Base-by-base conservation (phyloP, 2,329 filamentous ascomycete species). In the Venturia aucupariae region DNA sequence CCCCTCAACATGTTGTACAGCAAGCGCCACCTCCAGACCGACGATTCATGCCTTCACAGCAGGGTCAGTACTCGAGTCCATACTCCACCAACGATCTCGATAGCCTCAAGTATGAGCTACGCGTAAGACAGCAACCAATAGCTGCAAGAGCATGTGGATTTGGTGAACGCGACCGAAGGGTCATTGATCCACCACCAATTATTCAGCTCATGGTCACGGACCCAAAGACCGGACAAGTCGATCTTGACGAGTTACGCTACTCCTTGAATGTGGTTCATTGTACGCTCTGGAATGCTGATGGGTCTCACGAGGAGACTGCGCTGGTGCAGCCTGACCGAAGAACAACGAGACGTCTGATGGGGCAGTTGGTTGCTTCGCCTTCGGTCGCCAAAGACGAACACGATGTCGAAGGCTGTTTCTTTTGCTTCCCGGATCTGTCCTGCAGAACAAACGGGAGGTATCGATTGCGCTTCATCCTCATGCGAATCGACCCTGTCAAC, bases 161-260 rank as follows among this genome's bases (percentile, higher is more conserved):
- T 72, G 90, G 90, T 66, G 90, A 93, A 75, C 82, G 90, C 68
- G 90, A 94, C 72, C 84, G 90, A 46, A 83, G 90, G 67, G 89
- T 92, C 19, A 90, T 94, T 67, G 90, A 94, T 71, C 90, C 90
- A 48, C 90, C 90, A 2, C 90, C 90, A 17, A 93, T 94, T 70
- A 83, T 94, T 27, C 86, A 93, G 72, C 82, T 93, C 59, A 78
- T 80, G 35, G 83, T 91, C 64, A 83, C 85, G 62, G 83, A 87
- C 67, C 79, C 83, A 1, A 78, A 76, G 42, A 80, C 77, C 17
- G 77, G 79, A 55, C 69, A 71, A 22, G 72, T 75, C 32, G 79
- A 83, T 13, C 75, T 79, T 48, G 82, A 85, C 57, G 86, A 90
- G 67, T 75, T 89, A 32, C 82, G 84, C 48, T 84, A 86, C 70